phyloP scores from a whole-genome alignment of 2,329 filamentous ascomycete genomes.

The Knufia petricola region DNA sequence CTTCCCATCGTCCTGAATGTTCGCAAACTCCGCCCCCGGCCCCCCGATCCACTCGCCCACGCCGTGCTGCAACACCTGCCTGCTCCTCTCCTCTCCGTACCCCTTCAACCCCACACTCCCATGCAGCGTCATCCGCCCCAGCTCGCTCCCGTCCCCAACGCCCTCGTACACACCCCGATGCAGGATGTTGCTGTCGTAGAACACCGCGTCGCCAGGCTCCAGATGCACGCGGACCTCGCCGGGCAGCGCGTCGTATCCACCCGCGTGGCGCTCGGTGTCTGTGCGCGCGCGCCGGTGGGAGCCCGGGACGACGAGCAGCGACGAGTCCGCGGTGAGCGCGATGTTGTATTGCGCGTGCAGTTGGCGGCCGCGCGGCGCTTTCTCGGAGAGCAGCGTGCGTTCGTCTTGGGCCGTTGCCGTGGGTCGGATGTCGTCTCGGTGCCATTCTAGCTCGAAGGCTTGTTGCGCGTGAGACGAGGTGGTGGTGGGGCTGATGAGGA shows the following conservation, averaged over 20 bases:
- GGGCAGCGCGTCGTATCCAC: conserved; percentile 55
- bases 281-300: conserved; percentile 65
- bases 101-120: conserved; percentile 34
- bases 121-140: conserved; percentile 35
- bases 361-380: conserved; percentile 42
- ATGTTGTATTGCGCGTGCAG: conserved; percentile 84
- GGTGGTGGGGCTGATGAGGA: conserved; percentile 61
- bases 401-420: conserved; percentile 59
- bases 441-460: conserved; percentile 71
- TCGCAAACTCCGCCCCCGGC: conserved; percentile 31
- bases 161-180: conserved; percentile 36
- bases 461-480: too few relatives aligned
- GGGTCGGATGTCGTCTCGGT: conserved; percentile 71
- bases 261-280: conserved; percentile 56
- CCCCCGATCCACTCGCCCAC: conserved; percentile 36
- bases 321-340: conserved; percentile 64
- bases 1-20: conserved; percentile 10
- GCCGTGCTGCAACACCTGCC: conserved; percentile 38
- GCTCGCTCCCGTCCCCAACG: conserved; percentile 29
- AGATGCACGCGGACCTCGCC: conserved; percentile 58
- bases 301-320: conserved; percentile 66
- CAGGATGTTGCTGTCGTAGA: conserved; percentile 85
- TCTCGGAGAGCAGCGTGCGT: conserved; percentile 45
- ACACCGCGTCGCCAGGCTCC: conserved; percentile 66
- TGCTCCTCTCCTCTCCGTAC: conserved; percentile 32